Evolutionary conservation across 2,329 filamentous ascomycete species (phyloP), one percentile per base, ranked within the genome.

Genomic region (Xylariaceae sp.): DNA sequence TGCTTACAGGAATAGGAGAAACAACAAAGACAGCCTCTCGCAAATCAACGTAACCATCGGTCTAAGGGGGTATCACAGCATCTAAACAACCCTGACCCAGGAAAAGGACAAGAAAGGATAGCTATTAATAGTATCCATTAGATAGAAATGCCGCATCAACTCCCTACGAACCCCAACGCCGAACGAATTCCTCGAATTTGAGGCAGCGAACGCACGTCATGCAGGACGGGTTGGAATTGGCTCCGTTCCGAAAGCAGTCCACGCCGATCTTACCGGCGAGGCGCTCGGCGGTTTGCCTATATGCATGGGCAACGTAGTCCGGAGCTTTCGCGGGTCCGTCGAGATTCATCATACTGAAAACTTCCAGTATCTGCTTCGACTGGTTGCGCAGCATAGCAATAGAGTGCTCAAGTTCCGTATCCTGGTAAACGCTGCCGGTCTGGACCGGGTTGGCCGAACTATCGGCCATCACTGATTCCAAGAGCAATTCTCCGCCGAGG

Each of bases 391-490:
- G 64, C 3, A 68, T 61, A 4, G 61, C 60, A 15, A 73, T 65
- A 1, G 69, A 71, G 6, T 69, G 65, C 45, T 73, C 70, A 4
- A 72, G 57, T 58, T 71, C 64, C 1, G 61, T 61, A 49, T 73
- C 71, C 17, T 65, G 64, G 17, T 69, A 66, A 9, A 68, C 64
- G 23, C 61, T 64, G 4, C 64, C 66, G 3, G 60, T 62, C 1
- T 52, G 35, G 11, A 53, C 34, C 13, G 51, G 54, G 17, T 64
- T 63, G 7, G 63, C 59, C 8, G 62, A 61, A 37, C 66, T 67
- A 48, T 72, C 71, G 4, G 67, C 64, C 10, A 67, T 44, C 10
- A 73, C 61, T 7, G 66, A 64, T 11, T 71, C 68, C 3, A 68
- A 51, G 6, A 71, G 55, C 15, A 68, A 61, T 37, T 67, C 66